These are phyloP conservation scores for Globisporangium solare DNA, from an alignment of 352 stramenopile genomes.

Conservation along the genomic window DNA sequence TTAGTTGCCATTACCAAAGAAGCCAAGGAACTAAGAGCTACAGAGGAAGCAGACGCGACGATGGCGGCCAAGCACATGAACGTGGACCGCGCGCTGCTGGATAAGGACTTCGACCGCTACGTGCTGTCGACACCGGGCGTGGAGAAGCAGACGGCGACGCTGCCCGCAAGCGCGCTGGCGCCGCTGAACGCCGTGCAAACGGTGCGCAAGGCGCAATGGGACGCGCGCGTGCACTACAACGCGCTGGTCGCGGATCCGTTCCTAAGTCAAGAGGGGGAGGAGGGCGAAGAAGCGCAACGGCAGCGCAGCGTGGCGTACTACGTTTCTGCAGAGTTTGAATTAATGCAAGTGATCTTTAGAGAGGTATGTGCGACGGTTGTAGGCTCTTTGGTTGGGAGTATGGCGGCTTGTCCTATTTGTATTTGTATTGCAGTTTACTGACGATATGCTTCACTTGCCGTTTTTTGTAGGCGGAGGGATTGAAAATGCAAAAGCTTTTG, in stretches of 20 bases:
- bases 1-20: background rate
- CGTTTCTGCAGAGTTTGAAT: slow-evolving; percentile 48
- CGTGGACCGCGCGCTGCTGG: slow-evolving; percentile 55
- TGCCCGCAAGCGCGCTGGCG: slow-evolving; percentile 30
- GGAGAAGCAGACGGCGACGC: slow-evolving; percentile 19
- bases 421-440: background rate
- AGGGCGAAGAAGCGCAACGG: slow-evolving; percentile 1
- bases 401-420: too few relatives aligned
- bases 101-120: slow-evolving; percentile 80
- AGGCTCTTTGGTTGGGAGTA: background rate
- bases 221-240: slow-evolving; percentile 67
- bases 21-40: background rate
- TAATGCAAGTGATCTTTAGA: slow-evolving; percentile 49
- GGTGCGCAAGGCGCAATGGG: slow-evolving; percentile 71
- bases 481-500: slow-evolving; percentile 28
- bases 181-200: slow-evolving; percentile 41
- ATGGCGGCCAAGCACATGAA: slow-evolving; percentile 33
- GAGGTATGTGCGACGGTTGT: slow-evolving; percentile 16
- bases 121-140: slow-evolving; percentile 39
- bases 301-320: slow-evolving; percentile 51
- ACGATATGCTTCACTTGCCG: background rate
- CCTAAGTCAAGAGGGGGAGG: slow-evolving; percentile 19
- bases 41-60: too few relatives aligned
- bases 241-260: slow-evolving; percentile 55
- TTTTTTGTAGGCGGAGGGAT: slow-evolving; percentile 17